Percentiles rank a stretch among this genome's conserved stretches.
These are phyloP conservation scores for Ogataea thermomethanolica DNA, from an alignment of 805 yeast species.

Conservation along the genomic window DNA sequence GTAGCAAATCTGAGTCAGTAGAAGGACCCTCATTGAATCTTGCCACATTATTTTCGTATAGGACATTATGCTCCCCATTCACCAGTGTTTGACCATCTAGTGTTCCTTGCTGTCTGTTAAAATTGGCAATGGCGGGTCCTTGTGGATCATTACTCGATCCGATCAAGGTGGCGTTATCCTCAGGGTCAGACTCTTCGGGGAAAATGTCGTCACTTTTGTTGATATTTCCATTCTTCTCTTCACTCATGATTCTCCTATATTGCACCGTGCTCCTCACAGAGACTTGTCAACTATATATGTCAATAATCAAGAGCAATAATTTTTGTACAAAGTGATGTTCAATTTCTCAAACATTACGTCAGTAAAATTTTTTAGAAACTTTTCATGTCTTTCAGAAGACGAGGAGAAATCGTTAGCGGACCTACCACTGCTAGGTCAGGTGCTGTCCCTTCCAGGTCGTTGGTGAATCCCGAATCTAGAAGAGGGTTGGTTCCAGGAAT, in stretches of 20 bases:
- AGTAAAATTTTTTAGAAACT: slow-evolving; percentile 1
- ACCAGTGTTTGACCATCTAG: slow-evolving; percentile 31
- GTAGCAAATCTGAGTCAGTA: slow-evolving; percentile 23
- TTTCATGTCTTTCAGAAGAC: slow-evolving; percentile 55
- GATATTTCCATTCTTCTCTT: slow-evolving; percentile 1
- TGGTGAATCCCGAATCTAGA: background rate
- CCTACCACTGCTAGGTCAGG: background rate
- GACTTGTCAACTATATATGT: too few relatives aligned
- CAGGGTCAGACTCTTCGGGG: slow-evolving; percentile 7
- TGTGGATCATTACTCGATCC: slow-evolving; percentile 10
- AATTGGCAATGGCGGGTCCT: slow-evolving; percentile 21
- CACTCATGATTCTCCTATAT: slow-evolving; percentile 2
- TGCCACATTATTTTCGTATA: slow-evolving; percentile 9
- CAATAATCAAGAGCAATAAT: background rate
- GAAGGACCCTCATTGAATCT: slow-evolving; percentile 20
- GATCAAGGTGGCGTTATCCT: slow-evolving; percentile 25
- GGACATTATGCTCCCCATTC: slow-evolving; percentile 20
- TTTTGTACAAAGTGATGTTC: background rate
- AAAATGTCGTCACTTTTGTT: background rate
- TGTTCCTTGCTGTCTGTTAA: slow-evolving; percentile 18
- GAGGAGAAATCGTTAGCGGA: slow-evolving; percentile 45
- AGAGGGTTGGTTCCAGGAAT: background rate
- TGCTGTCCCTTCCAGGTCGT: too few relatives aligned
- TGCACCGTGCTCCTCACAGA: too few relatives aligned
- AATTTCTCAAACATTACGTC: slow-evolving; percentile 4